These are phyloP conservation scores for Nemania serpens DNA, from an alignment of 2,329 filamentous ascomycete genomes.

Conservation along the genomic window DNA sequence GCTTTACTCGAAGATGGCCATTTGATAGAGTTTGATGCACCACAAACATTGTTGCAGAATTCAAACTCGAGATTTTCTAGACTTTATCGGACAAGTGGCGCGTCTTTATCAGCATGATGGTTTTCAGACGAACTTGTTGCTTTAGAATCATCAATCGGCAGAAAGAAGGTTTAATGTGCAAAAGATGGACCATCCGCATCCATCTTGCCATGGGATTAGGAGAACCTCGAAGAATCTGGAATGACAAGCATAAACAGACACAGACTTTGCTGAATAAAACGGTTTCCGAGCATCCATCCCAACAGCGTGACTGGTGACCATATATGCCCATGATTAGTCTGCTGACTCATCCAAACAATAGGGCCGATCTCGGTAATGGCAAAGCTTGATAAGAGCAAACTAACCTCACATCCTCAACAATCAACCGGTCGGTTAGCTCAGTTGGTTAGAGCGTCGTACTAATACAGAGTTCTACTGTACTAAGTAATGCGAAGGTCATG, in stretches of 20 bases:
- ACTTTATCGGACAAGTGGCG: slow-evolving; percentile 18
- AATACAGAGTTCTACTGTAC: neutral
- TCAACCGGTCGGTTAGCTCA: slow-evolving; percentile 9
- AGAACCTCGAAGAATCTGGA: slow-evolving; percentile 18
- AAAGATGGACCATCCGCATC: slow-evolving; percentile 17
- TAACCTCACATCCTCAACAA: neutral
- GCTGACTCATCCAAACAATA: slow-evolving; percentile 15
- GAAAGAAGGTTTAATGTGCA: slow-evolving; percentile 17
- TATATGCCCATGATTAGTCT: slow-evolving; percentile 19
- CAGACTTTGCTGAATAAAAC: slow-evolving; percentile 21
- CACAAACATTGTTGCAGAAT: slow-evolving; percentile 24
- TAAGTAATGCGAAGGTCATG: slow-evolving; percentile 10
- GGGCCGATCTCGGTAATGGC: slow-evolving; percentile 8
- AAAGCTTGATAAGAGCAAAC: slow-evolving; percentile 9
- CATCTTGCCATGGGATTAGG: slow-evolving; percentile 18
- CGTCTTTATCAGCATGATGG: slow-evolving; percentile 16
- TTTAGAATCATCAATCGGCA: slow-evolving; percentile 17
- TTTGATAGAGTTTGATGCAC: slow-evolving; percentile 26
- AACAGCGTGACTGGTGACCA: slow-evolving; percentile 18
- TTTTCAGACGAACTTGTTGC: slow-evolving; percentile 19
- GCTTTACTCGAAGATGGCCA: slow-evolving; percentile 26
- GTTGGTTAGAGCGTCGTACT: slow-evolving; percentile 14
- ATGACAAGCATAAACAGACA: slow-evolving; percentile 18
- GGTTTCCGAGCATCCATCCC: slow-evolving; percentile 18
- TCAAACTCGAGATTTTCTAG: slow-evolving; percentile 19